These are phyloP conservation scores for Fusarium azukiicola DNA, from an alignment of 2,329 filamentous ascomycete genomes.

Conservation along the genomic window DNA sequence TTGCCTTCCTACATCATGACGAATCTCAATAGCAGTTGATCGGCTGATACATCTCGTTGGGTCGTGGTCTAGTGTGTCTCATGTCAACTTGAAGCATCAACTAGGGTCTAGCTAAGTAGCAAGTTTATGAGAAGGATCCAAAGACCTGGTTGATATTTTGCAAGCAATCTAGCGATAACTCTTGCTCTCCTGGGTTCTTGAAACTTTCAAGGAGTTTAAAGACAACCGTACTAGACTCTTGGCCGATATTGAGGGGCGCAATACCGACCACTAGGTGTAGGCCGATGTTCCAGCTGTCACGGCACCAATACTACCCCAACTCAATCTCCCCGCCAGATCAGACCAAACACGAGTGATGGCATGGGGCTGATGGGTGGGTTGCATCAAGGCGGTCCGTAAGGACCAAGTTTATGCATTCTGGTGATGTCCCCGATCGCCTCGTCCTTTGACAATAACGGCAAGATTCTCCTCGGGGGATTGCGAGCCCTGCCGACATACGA, in stretches of 20 bases:
- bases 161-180: not conserved
- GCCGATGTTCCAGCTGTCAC: not conserved
- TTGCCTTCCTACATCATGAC: not conserved
- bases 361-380: not conserved
- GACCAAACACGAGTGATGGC: not conserved
- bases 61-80: not conserved
- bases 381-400: not conserved
- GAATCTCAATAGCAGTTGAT: not conserved
- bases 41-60: not conserved
- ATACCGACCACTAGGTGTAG: not conserved
- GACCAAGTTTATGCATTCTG: not conserved
- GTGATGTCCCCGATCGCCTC: not conserved
- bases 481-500: not conserved
- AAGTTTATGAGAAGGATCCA: not conserved
- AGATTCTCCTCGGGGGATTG: not conserved
- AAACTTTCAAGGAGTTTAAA: not conserved
- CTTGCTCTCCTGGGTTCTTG: not conserved
- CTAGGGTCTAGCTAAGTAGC: not conserved
- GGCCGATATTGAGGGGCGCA: not conserved
- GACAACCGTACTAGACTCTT: not conserved
- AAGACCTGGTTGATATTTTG: not conserved
- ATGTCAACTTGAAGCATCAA: not conserved
- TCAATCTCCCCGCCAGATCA: not conserved
- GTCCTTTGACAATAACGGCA: not conserved
- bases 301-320: not conserved